Evolutionary conservation across 345 rosid species (phyloP).

Genomic region (Turritis glabra): DNA sequence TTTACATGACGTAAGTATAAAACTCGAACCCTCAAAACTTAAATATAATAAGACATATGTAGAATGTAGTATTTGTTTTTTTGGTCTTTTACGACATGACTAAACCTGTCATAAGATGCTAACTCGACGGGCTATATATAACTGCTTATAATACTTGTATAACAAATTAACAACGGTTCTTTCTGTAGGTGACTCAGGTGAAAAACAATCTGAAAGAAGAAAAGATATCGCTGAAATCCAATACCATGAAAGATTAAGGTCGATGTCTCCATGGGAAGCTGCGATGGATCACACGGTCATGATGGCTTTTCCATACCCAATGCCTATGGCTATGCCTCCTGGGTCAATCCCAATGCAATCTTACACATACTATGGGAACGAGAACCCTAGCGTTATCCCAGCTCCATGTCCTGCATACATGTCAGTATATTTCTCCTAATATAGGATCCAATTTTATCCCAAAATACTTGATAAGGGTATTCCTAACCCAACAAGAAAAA

Average conservation of each 20-base stretch:
- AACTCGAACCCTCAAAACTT: too few relatives aligned
- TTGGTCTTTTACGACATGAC: too few relatives aligned
- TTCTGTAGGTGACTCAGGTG: slow-evolving; percentile 72
- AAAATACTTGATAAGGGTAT: too few relatives aligned
- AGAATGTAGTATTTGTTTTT: too few relatives aligned
- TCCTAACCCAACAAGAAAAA: too few relatives aligned
- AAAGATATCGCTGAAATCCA: slow-evolving; percentile 74
- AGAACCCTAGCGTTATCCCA: slow-evolving; percentile 66
- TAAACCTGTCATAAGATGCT: too few relatives aligned
- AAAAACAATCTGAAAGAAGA: slow-evolving; percentile 90
- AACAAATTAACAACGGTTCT: slow-evolving; percentile 19
- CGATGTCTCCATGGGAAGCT: slow-evolving; percentile 64
- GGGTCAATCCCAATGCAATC: slow-evolving; percentile 85
- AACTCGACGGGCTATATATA: too few relatives aligned
- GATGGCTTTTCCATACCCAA: slow-evolving; percentile 75
- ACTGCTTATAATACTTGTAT: too few relatives aligned
- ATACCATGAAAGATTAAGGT: slow-evolving; percentile 74
- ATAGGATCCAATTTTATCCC: too few relatives aligned
- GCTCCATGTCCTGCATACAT: slow-evolving; percentile 67
- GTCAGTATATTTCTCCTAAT: slow-evolving; percentile 63
- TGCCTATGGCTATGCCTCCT: slow-evolving; percentile 77
- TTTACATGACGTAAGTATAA: too few relatives aligned
- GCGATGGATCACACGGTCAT: slow-evolving; percentile 72
- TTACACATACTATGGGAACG: slow-evolving; percentile 69
- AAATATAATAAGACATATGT: too few relatives aligned